Evolutionary conservation across 768 basidiomycete species (phyloP), one percentile per base, ranked within the genome.

Genomic region (Serpula lacrymans): DNA sequence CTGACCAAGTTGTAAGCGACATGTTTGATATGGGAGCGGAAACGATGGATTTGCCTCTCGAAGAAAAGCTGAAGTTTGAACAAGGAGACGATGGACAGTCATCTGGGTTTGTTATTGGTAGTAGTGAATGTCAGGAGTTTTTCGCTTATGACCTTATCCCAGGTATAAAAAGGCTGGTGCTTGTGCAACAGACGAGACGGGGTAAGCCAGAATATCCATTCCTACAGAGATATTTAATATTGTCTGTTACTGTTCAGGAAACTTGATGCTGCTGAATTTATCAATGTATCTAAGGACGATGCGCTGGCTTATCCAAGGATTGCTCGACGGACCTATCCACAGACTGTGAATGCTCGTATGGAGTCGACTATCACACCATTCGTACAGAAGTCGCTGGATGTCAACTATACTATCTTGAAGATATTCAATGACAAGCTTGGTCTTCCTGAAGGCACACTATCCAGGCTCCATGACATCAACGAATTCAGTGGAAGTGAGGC

Each of bases 231-330:
- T 16, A 28, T 36, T 25, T 17, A 7, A 16, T 22, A 14, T 9
- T 9, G 6, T 34, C 8, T 14, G 6, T 14, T 14, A 6, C 14
- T 33, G 31, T n/a, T 32, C 13, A 55, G 51, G 5, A 42, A 69
- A 34, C 49, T 57, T 13, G 83, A 85, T 51, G 69, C 68, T 0
- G 68, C 71, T 3, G 80, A 85, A 51, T 84, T 82, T 56, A 65
- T 85, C 43, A 84, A 84, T 50, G 58, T 85, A 23, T 66, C 82
- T 0, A 82, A 83, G 52, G 83, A 88, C 51, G 84, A 88, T 48
- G 80, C 71, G 0, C 53, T 86, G 0, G 71, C 78, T 0, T 84
- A 72, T 63, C 84, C 84, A 0, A 46, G 55, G 0, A 60, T 70
- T 14, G 68, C 65, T 5, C 72, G 77, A 17, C 71, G 81, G 17